These are phyloP conservation scores for Kwoniella sp. DNA, from an alignment of 768 basidiomycete genomes.

Conservation along the genomic window DNA sequence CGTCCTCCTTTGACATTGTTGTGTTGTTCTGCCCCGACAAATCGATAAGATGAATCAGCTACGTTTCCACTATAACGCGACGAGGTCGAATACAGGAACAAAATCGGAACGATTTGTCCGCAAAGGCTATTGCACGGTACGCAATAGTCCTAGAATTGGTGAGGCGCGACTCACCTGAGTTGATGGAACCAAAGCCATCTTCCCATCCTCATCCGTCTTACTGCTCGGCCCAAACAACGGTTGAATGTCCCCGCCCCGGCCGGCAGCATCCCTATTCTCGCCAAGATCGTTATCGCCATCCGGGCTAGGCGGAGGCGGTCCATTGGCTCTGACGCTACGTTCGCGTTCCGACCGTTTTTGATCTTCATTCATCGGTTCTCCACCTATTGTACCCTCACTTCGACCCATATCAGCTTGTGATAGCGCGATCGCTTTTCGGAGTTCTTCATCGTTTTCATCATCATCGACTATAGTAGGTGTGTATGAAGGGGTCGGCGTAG, in stretches of 20 bases:
- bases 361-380: conserved; percentile 6
- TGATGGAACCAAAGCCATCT: conserved; percentile 32
- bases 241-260: conserved; percentile 9
- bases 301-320: conserved; percentile 44
- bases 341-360: conserved; percentile 30
- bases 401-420: conserved; percentile 17
- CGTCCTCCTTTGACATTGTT: conserved; percentile 36
- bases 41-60: not conserved
- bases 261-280: conserved; percentile 14
- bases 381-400: not conserved
- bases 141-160: no score
- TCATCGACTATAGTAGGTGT: conserved; percentile 9
- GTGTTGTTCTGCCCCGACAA: conserved; percentile 7
- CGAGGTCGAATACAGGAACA: no score
- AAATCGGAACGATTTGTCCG: no score
- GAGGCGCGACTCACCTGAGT: conserved; percentile 33
- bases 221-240: conserved; percentile 44
- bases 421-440: conserved; percentile 30
- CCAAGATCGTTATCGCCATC: conserved; percentile 3
- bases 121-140: no score
- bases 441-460: conserved; percentile 43
- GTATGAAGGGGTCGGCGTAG: conserved; percentile 5
- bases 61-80: no score
- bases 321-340: conserved; percentile 38
- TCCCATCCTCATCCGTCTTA: conserved; percentile 41